phyloP scores from a whole-genome alignment of 2,329 filamentous ascomycete genomes.

The Rhynchosporium graminicola region DNA sequence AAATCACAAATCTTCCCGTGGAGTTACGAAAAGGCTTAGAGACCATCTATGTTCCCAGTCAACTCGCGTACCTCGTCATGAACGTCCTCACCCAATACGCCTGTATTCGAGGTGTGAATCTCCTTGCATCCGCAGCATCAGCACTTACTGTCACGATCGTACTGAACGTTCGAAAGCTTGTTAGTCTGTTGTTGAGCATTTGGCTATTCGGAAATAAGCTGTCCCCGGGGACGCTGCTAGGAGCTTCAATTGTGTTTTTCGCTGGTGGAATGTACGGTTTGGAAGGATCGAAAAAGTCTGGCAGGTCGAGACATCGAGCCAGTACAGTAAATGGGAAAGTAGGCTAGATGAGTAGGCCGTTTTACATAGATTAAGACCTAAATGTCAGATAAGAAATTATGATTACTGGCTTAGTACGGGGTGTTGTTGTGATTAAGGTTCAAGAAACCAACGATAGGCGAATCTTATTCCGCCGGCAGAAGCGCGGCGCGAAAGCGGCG shows the following conservation, averaged over 20 bases:
- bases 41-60: slow-evolving; percentile 59
- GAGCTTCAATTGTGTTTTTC: slow-evolving; percentile 83
- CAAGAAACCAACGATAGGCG: slow-evolving; percentile 16
- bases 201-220: slow-evolving; percentile 90
- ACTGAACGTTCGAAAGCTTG: slow-evolving; percentile 89
- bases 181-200: slow-evolving; percentile 87
- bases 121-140: slow-evolving; percentile 84
- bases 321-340: slow-evolving; percentile 36
- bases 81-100: slow-evolving; percentile 91
- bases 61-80: slow-evolving; percentile 68
- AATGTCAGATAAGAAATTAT: slow-evolving; percentile 12
- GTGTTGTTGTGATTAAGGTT: not conserved
- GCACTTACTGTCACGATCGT: slow-evolving; percentile 96
- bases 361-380: slow-evolving; percentile 10
- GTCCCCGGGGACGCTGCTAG: slow-evolving; percentile 72
- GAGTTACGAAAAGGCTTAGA: slow-evolving; percentile 43
- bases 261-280: slow-evolving; percentile 90
- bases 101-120: slow-evolving; percentile 93
- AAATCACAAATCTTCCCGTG: slow-evolving; percentile 41
- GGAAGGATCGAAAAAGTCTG: slow-evolving; percentile 52
- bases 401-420: not conserved
- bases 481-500: no score
- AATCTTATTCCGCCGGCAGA: not conserved
- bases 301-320: slow-evolving; percentile 38
- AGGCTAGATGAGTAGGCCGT: slow-evolving; percentile 28